phyloP scores from a whole-genome alignment of 1,139 yeast species.

The Scheffersomyces insectosa region DNA sequence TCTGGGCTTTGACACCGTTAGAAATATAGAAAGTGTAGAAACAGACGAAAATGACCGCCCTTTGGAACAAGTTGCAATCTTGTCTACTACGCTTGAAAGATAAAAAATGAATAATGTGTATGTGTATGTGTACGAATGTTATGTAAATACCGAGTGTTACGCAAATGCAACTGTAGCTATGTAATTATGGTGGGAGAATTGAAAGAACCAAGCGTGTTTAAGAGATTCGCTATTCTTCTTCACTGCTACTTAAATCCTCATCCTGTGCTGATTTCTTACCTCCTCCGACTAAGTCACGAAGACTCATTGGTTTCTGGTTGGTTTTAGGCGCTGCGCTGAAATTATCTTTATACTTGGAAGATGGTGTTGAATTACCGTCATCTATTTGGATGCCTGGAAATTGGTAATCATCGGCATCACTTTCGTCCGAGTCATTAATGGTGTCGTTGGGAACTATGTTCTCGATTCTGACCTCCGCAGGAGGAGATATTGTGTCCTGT shows the following conservation, averaged over 20 bases:
- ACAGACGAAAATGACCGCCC: slow-evolving; percentile 26
- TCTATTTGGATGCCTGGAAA: slow-evolving; percentile 22
- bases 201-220: too few species aligned
- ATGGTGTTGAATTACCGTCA: slow-evolving; percentile 20
- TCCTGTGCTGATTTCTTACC: slow-evolving; percentile 12
- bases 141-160: background rate
- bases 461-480: background rate
- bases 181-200: background rate
- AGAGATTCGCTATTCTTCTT: slow-evolving; percentile 30
- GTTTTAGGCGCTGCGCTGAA: slow-evolving; percentile 1
- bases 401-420: slow-evolving; percentile 27
- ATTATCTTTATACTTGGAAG: slow-evolving; percentile 5
- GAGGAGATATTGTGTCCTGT: background rate
- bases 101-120: background rate
- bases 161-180: background rate
- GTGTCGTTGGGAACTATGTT: background rate
- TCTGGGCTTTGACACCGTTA: slow-evolving; percentile 28
- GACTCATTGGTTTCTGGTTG: slow-evolving; percentile 37
- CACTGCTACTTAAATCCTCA: slow-evolving; percentile 40
- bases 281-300: slow-evolving; percentile 39
- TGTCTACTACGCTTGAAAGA: slow-evolving; percentile 16
- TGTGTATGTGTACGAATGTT: background rate
- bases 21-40: slow-evolving; percentile 23
- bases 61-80: slow-evolving; percentile 19
- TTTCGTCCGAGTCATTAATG: slow-evolving; percentile 24